Conservation (phyloP, 352 stramenopile species). For the Phytophthora colocasiae region DNA sequence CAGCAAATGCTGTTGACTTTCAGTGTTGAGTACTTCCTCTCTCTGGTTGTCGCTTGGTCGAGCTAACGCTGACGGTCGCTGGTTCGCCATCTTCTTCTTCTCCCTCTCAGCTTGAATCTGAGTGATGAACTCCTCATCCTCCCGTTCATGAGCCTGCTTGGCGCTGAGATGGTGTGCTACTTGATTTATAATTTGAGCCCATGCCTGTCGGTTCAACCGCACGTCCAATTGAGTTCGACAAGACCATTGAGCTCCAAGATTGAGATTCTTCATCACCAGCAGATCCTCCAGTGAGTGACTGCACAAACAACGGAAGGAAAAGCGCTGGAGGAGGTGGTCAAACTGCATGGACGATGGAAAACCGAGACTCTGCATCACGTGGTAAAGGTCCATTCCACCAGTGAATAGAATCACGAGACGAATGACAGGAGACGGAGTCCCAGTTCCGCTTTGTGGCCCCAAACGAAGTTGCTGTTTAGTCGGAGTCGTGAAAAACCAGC, state of each 20-base stretch:
- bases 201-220: slow-evolving; percentile 61
- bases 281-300: slow-evolving; percentile 70
- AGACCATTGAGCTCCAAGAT: slow-evolving; percentile 54
- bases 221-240: slow-evolving; percentile 63
- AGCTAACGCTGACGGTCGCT: slow-evolving; percentile 6
- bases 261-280: slow-evolving; percentile 64
- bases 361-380: slow-evolving; percentile 59
- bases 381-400: slow-evolving; percentile 63
- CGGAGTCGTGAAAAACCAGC: slow-evolving; percentile 68
- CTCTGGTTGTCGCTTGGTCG: background rate
- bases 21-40: slow-evolving; percentile 1
- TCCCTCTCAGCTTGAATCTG: slow-evolving; percentile 25
- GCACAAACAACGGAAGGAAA: slow-evolving; percentile 52
- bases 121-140: slow-evolving; percentile 49
- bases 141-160: slow-evolving; percentile 32
- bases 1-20: slow-evolving; percentile 4
- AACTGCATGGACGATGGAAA: slow-evolving; percentile 71
- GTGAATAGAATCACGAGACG: slow-evolving; percentile 75
- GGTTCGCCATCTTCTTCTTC: slow-evolving; percentile 15
- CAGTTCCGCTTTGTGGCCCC: slow-evolving; percentile 20
- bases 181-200: slow-evolving; percentile 61
- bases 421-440: slow-evolving; percentile 44
- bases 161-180: slow-evolving; percentile 48
- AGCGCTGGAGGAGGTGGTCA: slow-evolving; percentile 56
- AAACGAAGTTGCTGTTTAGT: slow-evolving; percentile 59